Evolutionary conservation across 495 filamentous ascomycete species (phyloP), one percentile per base, ranked within the genome.

Genomic region (Tuber microsphaerosporum): DNA sequence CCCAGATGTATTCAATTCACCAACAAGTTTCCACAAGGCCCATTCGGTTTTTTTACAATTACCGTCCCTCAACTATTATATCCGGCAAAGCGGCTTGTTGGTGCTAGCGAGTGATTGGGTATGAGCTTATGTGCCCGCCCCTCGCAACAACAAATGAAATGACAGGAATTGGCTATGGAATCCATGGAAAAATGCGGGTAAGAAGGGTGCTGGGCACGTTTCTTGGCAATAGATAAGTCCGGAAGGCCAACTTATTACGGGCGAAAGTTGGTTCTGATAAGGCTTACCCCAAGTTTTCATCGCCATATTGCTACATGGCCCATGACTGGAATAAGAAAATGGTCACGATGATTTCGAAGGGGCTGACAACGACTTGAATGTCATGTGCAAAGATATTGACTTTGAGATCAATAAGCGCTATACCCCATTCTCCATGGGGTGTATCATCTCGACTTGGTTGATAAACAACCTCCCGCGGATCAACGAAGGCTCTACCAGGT

Each of bases 321-420:
- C 14, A 65, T 14, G 26, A 17, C 56, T 14, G 26, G 56, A 65
- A 65, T 34, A 65, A 34, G 56, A 34, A 34, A 34, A 17, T 16
- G 56, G 14, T 6, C 26, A 31, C 56, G 26, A 56, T 12, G 1
- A 31, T 65, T 34, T 34, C 19, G 56, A 65, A 8, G 0, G 56
- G 0, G 56, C 56, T 34, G 10, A 65, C 56, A 65, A 34, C 14
- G 26, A 65, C 16, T 34, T 34, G 56, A 26, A 65, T 34, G 56
- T 65, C 56, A 65, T 65, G 56, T 65, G 56, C 56, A 65, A 65
- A 65, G 56, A 17, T 34, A 65, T 65, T 34, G 26, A 65, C 26
- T 2, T 10, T 16, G 56, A 26, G 26, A 17, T 2, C 2, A 65
- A 65, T 65, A 65, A 65, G 56, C 56, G 34, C 56, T 65, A 65